Percentiles rank a stretch among this genome's conserved stretches.
Evolutionary conservation across 2,329 filamentous ascomycete species (phyloP).

Genomic region (Simplicillium sp.): DNA sequence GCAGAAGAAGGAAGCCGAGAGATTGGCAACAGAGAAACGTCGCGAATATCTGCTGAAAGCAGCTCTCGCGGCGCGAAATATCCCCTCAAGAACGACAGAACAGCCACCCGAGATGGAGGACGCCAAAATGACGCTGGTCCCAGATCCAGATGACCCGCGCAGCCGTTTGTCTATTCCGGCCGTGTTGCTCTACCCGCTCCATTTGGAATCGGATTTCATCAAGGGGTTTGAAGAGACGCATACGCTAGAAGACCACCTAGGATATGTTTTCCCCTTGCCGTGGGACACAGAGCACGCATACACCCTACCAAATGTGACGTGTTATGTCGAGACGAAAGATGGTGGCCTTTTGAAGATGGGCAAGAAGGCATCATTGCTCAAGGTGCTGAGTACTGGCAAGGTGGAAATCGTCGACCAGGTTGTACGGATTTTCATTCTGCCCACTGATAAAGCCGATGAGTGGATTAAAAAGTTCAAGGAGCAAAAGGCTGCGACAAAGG

Average conservation of each 20-base stretch:
- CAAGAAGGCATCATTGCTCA: conserved; percentile 69
- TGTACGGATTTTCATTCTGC: conserved; percentile 74
- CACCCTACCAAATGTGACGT: conserved; percentile 58
- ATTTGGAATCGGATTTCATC: conserved; percentile 81
- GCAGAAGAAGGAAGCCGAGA: conserved; percentile 45
- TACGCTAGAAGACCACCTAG: conserved; percentile 65
- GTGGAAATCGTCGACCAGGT: conserved; percentile 84
- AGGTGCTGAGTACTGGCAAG: conserved; percentile 65
- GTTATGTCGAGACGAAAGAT: conserved; percentile 74
- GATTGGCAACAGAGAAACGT: conserved; percentile 41
- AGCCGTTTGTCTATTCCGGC: conserved; percentile 68
- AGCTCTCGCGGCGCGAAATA: conserved; percentile 60
- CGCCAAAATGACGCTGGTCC: conserved; percentile 58
- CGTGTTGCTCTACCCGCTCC: conserved; percentile 75
- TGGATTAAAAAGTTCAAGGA: conserved; percentile 84
- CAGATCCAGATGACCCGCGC: conserved; percentile 62
- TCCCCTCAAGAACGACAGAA: conserved; percentile 56
- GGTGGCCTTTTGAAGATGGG: conserved; percentile 85
- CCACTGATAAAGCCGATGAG: conserved; percentile 54
- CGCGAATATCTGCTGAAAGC: conserved; percentile 53
- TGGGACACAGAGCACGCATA: conserved; percentile 73
- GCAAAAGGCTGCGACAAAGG: conserved; percentile 48
- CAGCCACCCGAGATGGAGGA: conserved; percentile 84
- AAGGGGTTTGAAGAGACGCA: conserved; percentile 77
- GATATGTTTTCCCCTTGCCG: conserved; percentile 77